A percentile compares a stretch with the other conserved stretches of the same genome.
Conservation (phyloP, 345 rosid species). For the Psidium guajava region DNA sequence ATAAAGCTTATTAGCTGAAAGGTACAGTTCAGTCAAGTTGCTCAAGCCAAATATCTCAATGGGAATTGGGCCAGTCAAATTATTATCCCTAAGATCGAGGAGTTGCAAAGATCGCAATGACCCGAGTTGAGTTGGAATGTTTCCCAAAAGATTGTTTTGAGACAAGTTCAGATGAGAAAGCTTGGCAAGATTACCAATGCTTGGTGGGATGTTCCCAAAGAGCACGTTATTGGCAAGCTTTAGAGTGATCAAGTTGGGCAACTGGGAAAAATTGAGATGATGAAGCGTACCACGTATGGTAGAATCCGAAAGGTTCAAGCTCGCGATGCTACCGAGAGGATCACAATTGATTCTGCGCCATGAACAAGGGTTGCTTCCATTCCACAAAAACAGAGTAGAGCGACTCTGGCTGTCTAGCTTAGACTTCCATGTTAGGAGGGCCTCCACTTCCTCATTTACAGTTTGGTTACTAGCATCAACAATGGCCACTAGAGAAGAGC, state of each 20-base stretch:
- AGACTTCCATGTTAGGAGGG: not conserved
- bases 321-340: not conserved
- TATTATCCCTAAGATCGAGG: not conserved
- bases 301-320: not conserved
- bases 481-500: too few species aligned
- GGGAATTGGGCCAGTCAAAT: not conserved
- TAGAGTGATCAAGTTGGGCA: not conserved
- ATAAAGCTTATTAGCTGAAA: too few species aligned
- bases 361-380: not conserved
- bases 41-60: too few species aligned
- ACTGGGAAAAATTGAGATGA: conserved; percentile 2
- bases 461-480: not conserved
- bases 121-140: conserved; percentile 1
- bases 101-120: not conserved
- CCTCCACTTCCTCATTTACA: not conserved
- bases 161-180: not conserved
- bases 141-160: not conserved
- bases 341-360: conserved; percentile 14
- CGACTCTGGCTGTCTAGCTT: not conserved
- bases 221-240: not conserved
- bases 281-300: conserved; percentile 4
- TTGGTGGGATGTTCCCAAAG: not conserved
- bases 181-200: not conserved
- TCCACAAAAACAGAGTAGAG: not conserved
- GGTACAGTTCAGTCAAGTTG: too few species aligned